Conservation (phyloP, 129 eudicot genomes). For the sunflower (Helianthus annuus) region HanXRQr2.0-SUNRISE NC_035436.2:172009327-172009826, state of each 20-base stretch:
- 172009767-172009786: not conserved
- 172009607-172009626: not conserved
- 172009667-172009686: slow-evolving; percentile 99
- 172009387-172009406: slow-evolving; percentile 95
- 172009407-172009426: slow-evolving; percentile 99
- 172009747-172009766: not conserved
- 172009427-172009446: slow-evolving; percentile 91
- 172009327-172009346: not conserved
- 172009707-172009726: slow-evolving; percentile 92
- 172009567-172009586: not conserved
- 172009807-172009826: not conserved
- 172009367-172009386: slow-evolving; percentile 98
- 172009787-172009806: not conserved
- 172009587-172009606: not conserved
- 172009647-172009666: slow-evolving; percentile 59
- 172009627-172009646: slow-evolving; percentile 18
- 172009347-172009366: slow-evolving; percentile 84
- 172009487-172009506: slow-evolving; percentile 1
- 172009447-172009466: slow-evolving; percentile 89
- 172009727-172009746: slow-evolving; percentile 79
- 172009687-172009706: slow-evolving; percentile 94
- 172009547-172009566: not conserved
- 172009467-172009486: slow-evolving; percentile 96
- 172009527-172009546: not conserved
- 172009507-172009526: not conserved